phyloP scores from a whole-genome alignment of 2,329 filamentous ascomycete genomes.

The Arthrobotrys pseudoclavata region DNA sequence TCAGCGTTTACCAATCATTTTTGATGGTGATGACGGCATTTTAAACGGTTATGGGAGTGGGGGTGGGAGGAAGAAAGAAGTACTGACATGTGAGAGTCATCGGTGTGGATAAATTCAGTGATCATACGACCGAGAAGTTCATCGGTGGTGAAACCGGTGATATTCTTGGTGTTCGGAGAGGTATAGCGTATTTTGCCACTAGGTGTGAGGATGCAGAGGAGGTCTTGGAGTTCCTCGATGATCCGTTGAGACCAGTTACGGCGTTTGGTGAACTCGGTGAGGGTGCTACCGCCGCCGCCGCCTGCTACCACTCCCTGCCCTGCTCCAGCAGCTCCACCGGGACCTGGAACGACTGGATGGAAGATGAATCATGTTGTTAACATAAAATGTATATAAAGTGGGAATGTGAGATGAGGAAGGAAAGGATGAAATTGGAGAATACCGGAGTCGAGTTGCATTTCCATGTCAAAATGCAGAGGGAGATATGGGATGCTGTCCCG shows the following conservation, averaged over 20 bases:
- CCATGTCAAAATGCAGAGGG: conserved; percentile 54
- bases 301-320: conserved; percentile 22
- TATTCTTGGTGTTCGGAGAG: conserved; percentile 80
- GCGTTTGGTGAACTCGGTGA: conserved; percentile 77
- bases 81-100: conserved; percentile 71
- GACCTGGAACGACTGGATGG: conserved; percentile 1
- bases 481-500: conserved; percentile 51
- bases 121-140: conserved; percentile 82
- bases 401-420: background rate
- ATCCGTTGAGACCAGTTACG: conserved; percentile 89
- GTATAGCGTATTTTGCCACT: conserved; percentile 86
- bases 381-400: background rate
- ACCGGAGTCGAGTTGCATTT: conserved; percentile 57
- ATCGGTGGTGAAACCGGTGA: conserved; percentile 81
- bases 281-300: conserved; percentile 69
- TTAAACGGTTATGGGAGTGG: background rate
- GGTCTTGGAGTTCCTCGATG: conserved; percentile 88
- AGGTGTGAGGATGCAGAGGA: conserved; percentile 87
- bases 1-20: conserved; percentile 62
- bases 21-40: background rate
- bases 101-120: conserved; percentile 84
- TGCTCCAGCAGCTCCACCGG: background rate
- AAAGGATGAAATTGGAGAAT: conserved; percentile 36
- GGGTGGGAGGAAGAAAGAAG: background rate
- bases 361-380: conserved; percentile 5